These are phyloP conservation scores for Carex kokanica DNA, from an alignment of 176 grass and related monocot species.

Conservation along the genomic window DNA sequence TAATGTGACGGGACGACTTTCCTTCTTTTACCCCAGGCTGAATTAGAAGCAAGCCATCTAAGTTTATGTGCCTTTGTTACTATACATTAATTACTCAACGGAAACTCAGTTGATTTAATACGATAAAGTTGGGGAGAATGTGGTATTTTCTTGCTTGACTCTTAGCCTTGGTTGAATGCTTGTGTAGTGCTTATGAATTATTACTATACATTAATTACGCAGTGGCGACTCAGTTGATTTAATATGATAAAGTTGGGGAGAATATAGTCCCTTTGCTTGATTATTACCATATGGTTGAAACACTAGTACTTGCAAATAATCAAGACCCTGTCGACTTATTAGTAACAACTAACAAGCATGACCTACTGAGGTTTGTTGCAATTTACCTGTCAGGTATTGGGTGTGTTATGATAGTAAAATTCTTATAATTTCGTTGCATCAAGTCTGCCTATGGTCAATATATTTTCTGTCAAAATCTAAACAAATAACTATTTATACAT, in stretches of 20 bases:
- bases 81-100: not conserved
- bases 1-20: not conserved
- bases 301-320: not conserved
- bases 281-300: not conserved
- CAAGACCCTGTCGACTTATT: not conserved
- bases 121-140: not conserved
- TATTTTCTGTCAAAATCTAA: not conserved
- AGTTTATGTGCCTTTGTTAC: not conserved
- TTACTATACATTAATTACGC: not conserved
- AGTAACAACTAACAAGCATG: not conserved
- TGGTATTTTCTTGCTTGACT: not conserved
- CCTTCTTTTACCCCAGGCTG: not conserved
- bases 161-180: not conserved
- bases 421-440: not conserved
- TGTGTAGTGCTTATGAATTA: not conserved
- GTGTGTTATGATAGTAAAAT: not conserved
- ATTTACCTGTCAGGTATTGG: not conserved
- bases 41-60: not conserved
- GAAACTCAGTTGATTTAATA: not conserved
- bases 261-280: not conserved
- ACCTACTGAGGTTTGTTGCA: not conserved
- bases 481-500: not conserved
- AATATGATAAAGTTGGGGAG: not conserved
- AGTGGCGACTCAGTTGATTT: not conserved
- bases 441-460: not conserved